Conservation (phyloP, 2,329 filamentous ascomycete genomes). For the Penicillium sp. region DNA sequence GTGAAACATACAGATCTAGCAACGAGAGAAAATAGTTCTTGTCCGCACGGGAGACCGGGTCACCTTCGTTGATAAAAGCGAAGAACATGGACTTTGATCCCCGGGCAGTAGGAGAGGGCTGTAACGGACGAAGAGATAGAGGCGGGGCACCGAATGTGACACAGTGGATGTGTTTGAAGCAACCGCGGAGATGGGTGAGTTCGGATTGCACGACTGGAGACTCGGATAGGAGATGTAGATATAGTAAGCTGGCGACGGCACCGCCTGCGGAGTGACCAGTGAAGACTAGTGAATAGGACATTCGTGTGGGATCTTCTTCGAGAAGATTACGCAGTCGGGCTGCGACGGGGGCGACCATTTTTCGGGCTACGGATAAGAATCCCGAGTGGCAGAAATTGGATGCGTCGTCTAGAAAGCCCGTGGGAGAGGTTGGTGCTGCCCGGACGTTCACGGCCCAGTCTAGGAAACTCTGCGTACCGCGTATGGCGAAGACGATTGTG, state of each 20-base stretch:
- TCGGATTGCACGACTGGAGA: slow-evolving; percentile 54
- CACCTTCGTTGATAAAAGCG: slow-evolving; percentile 81
- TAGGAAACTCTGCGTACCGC: slow-evolving; percentile 75
- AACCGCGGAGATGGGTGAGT: slow-evolving; percentile 65
- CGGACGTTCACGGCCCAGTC: slow-evolving; percentile 86
- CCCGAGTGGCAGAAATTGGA: slow-evolving; percentile 78
- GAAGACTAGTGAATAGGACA: slow-evolving; percentile 70
- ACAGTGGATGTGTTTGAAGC: slow-evolving; percentile 79
- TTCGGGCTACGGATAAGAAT: slow-evolving; percentile 72
- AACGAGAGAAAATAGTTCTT: slow-evolving; percentile 72
- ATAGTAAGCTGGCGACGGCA: slow-evolving; percentile 76
- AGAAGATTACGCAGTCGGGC: slow-evolving; percentile 67
- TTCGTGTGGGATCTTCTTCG: slow-evolving; percentile 67
- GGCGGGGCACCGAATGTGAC: slow-evolving; percentile 84
- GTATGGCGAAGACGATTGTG: slow-evolving; percentile 79
- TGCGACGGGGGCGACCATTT: slow-evolving; percentile 73
- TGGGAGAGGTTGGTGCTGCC: slow-evolving; percentile 63
- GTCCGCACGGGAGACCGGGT: slow-evolving; percentile 75
- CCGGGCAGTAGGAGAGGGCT: slow-evolving; percentile 54
- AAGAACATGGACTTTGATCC: slow-evolving; percentile 71
- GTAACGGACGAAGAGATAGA: slow-evolving; percentile 67
- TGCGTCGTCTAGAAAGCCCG: slow-evolving; percentile 71
- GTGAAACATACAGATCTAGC: slow-evolving; percentile 66
- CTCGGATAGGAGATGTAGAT: slow-evolving; percentile 72
- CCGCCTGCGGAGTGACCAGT: slow-evolving; percentile 87